Percentiles rank a stretch among this genome's conserved stretches.
Evolutionary conservation across 169 alveolate genomes (phyloP).

Genomic region (Eimeria mitis): DNA sequence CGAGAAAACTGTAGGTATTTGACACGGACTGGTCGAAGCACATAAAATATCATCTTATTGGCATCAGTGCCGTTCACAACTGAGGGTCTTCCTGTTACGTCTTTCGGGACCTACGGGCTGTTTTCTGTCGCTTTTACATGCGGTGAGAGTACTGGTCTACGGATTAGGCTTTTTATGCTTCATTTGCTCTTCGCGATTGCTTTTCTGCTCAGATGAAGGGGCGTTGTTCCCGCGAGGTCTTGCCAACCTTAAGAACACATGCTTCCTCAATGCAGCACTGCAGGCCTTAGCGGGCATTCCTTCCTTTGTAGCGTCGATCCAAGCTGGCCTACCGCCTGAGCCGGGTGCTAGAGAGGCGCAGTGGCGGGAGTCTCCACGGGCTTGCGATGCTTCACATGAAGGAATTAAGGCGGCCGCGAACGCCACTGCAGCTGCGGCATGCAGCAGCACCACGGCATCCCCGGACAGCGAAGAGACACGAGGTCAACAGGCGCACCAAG

Average conservation of each 20-base stretch:
- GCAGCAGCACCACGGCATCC: slow-evolving; percentile 54
- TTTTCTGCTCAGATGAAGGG: slow-evolving; percentile 25
- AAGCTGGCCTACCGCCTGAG: slow-evolving; percentile 54
- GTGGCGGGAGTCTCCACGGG: background rate
- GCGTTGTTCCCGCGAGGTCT: slow-evolving; percentile 67
- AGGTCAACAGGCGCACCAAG: slow-evolving; percentile 22
- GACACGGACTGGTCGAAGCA: background rate
- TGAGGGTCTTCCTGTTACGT: background rate
- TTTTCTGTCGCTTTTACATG: background rate
- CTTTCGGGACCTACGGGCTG: background rate
- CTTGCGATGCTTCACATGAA: background rate
- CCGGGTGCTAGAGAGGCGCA: slow-evolving; percentile 1
- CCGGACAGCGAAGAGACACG: slow-evolving; percentile 30
- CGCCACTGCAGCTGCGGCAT: slow-evolving; percentile 37
- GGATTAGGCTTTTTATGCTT: background rate
- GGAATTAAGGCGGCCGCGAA: background rate
- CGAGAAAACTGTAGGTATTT: background rate
- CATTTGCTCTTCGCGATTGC: background rate
- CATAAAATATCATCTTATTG: background rate
- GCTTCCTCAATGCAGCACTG: slow-evolving; percentile 63
- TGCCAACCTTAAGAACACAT: slow-evolving; percentile 54
- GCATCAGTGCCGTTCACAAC: background rate
- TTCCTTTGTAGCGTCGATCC: slow-evolving; percentile 60
- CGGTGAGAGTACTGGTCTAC: background rate
- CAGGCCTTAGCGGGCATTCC: slow-evolving; percentile 73